Base-by-base conservation (phyloP, 768 basidiomycete species). In the Lentinus brumalis region DNA sequence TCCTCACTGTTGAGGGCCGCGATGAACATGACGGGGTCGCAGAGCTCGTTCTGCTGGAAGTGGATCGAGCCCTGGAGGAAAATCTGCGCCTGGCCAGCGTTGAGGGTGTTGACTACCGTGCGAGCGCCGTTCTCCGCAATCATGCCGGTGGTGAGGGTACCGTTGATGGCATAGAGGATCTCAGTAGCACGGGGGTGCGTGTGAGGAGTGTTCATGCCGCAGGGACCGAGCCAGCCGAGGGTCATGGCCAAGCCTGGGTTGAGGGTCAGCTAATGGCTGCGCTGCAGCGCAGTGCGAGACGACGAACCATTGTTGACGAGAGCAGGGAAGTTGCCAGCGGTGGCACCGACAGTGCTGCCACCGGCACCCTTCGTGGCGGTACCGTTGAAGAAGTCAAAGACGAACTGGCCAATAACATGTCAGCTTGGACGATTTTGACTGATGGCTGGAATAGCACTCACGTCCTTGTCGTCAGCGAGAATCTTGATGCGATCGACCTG, bases 151-250 rank as follows among this genome's bases (percentile, higher is more conserved):
- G 55, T 61, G 35, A 73, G 38, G 45, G 69, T 67, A n/a, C 72
- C 72, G 50, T 74, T 70, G 50, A 73, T 61, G 39, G 66, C 57
- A 59, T 71, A 73, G 55, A 71, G 56, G 32, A 76, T 64, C 67
- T 76, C 74, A 18, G 71, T 71, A 10, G 74, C 75, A 31, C 73
- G 74, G 7, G 73, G 73, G 53, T 75, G 75, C 4, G 67, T 70
- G 63, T 76, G 75, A 11, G 75, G 74, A 9, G 72, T 75, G 69
- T 76, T 74, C 71, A 72, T 67, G 7, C 70, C 71, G 57, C 73
- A 74, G 2, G 73, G 72, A 55, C 67, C 70, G 18, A 73, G 61
- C 62, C 64, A 66, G 12, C 71, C 71, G 30, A 70, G 56, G 38
- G 70, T 67, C 63, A 70, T 69, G 10, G 71, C 68, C 38, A 70